These are phyloP conservation scores for Phlegmacium glaucopus DNA, from an alignment of 768 basidiomycete genomes.

Conservation along the genomic window DNA sequence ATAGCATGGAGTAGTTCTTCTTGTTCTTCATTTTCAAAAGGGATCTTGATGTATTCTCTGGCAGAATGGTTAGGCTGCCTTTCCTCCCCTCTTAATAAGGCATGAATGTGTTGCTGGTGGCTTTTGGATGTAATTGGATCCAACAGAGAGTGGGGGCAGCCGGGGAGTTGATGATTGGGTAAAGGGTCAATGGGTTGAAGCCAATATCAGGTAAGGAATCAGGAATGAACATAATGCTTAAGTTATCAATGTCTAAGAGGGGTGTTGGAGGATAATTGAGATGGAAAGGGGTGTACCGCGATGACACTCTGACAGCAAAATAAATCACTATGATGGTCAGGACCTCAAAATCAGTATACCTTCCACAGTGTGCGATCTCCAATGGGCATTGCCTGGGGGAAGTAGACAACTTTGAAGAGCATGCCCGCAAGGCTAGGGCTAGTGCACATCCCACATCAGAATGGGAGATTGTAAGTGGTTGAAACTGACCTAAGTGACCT, in stretches of 20 bases:
- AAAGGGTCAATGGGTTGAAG: constrained; percentile 44
- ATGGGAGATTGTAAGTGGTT: not conserved
- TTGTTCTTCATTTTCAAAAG: constrained; percentile 47
- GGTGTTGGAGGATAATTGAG: not conserved
- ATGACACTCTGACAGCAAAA: constrained; percentile 38
- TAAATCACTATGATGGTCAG: not conserved
- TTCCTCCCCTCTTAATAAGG: constrained; percentile 16
- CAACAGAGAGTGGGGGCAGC: constrained; percentile 30
- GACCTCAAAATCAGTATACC: not conserved
- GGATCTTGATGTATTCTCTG: constrained; percentile 2
- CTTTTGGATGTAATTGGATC: constrained; percentile 20
- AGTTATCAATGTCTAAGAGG: constrained; percentile 49
- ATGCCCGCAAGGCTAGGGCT: constrained; percentile 46
- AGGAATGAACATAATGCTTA: constrained; percentile 59
- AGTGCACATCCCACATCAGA: not conserved
- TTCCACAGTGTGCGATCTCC: too few relatives aligned
- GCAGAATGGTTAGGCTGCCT: constrained; percentile 10
- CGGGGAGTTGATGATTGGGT: constrained; percentile 36
- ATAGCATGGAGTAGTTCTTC: constrained; percentile 63
- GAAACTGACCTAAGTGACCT: constrained; percentile 36
- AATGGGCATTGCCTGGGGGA: constrained; percentile 43
- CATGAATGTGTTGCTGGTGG: constrained; percentile 19
- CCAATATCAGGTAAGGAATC: constrained; percentile 46
- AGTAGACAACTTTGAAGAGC: constrained; percentile 50
- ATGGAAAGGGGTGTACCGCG: constrained; percentile 29